Evolutionary conservation across 2,329 filamentous ascomycete genomes (phyloP).

Genomic region (Ophiostoma ulmi): DNA sequence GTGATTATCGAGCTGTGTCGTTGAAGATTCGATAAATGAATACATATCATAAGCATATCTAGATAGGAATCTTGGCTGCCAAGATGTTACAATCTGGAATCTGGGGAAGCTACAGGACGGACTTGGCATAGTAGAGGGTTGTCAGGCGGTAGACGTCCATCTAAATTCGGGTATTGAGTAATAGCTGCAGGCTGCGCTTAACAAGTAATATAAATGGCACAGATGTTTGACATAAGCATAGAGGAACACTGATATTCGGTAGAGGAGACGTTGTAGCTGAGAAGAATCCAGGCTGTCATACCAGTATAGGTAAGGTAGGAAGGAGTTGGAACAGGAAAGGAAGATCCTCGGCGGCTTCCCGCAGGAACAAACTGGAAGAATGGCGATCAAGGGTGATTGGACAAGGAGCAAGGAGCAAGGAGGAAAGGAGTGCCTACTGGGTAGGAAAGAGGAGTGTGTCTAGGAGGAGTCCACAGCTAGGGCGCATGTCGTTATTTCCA

Average conservation of each 20-base stretch:
- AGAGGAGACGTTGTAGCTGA: neutral
- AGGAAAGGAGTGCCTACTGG: neutral
- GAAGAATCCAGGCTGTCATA: neutral
- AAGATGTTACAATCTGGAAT: constrained; percentile 11
- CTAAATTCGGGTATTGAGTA: too few relatives aligned
- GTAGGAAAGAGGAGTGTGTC: neutral
- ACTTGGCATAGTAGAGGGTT: neutral
- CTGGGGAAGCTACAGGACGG: neutral
- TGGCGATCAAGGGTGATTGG: neutral
- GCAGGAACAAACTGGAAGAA: neutral
- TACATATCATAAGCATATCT: neutral
- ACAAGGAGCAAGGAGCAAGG: neutral
- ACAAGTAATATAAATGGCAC: too few relatives aligned
- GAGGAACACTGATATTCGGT: neutral
- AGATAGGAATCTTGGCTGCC: constrained; percentile 1
- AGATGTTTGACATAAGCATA: neutral
- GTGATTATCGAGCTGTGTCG: neutral
- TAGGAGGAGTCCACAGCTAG: neutral
- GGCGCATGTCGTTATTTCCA: constrained; percentile 13
- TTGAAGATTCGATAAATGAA: neutral
- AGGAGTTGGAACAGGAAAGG: neutral
- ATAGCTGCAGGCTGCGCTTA: too few relatives aligned
- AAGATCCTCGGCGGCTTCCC: constrained; percentile 4
- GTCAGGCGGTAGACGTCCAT: too few relatives aligned
- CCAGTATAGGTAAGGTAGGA: neutral